Percentiles rank a stretch among this genome's conserved stretches.
phyloP scores from a whole-genome alignment of 2,329 filamentous ascomycete species.

The Dactylellina haptotyla region DNA sequence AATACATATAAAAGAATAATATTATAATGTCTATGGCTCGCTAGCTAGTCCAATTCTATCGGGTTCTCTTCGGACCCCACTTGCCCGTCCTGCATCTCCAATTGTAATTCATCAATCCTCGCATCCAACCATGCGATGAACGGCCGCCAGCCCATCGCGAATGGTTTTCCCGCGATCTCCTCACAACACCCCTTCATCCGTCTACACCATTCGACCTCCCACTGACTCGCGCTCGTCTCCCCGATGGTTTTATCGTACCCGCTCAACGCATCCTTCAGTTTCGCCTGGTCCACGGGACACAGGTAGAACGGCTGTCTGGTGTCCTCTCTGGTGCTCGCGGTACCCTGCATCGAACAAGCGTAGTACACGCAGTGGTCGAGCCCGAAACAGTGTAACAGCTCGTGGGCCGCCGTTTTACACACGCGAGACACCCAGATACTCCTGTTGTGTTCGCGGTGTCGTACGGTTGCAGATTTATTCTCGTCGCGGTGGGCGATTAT shows the following conservation, averaged over 20 bases:
- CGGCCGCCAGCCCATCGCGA: slow-evolving; percentile 28
- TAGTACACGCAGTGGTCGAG: slow-evolving; percentile 74
- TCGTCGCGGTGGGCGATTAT: slow-evolving; percentile 55
- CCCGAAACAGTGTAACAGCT: slow-evolving; percentile 74
- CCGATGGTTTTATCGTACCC: slow-evolving; percentile 10
- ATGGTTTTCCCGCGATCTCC: background rate
- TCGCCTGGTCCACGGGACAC: slow-evolving; percentile 70
- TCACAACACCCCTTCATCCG: slow-evolving; percentile 24
- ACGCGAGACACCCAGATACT: slow-evolving; percentile 70
- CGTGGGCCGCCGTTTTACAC: slow-evolving; percentile 71
- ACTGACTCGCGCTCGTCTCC: slow-evolving; percentile 9
- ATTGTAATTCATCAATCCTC: slow-evolving; percentile 32
- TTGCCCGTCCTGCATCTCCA: background rate
- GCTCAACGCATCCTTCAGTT: slow-evolving; percentile 62
- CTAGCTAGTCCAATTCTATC: slow-evolving; percentile 2
- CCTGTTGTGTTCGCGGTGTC: slow-evolving; percentile 54
- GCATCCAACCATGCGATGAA: slow-evolving; percentile 35
- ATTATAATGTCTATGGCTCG: no score
- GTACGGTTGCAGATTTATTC: background rate
- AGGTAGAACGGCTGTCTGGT: slow-evolving; percentile 72
- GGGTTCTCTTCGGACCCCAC: slow-evolving; percentile 7
- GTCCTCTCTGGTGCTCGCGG: slow-evolving; percentile 69
- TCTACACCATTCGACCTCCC: slow-evolving; percentile 31
- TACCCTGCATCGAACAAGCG: slow-evolving; percentile 73
- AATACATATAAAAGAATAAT: no score